Evolutionary conservation across 2,329 filamentous ascomycete species (phyloP).

Genomic region (Aspergillus puulaauensis): DNA sequence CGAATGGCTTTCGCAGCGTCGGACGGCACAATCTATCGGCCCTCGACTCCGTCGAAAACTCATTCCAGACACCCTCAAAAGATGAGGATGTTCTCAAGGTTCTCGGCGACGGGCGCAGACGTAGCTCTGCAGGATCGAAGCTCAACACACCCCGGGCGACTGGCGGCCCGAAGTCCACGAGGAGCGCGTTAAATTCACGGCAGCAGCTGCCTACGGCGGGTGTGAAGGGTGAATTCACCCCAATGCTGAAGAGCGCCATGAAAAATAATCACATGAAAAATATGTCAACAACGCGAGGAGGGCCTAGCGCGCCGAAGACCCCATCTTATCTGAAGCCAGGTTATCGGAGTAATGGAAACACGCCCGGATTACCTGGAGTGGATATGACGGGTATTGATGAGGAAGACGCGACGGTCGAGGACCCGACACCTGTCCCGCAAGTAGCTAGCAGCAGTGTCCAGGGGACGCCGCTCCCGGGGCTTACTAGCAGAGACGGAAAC

Average conservation of each 20-base stretch:
- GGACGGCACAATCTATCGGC: constrained; percentile 42
- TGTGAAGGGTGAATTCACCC: constrained; percentile 79
- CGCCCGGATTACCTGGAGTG: constrained; percentile 71
- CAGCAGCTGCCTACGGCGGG: constrained; percentile 67
- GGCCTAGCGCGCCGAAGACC: constrained; percentile 60
- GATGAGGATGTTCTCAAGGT: constrained; percentile 74
- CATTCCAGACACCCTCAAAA: constrained; percentile 78
- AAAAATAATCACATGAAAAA: constrained; percentile 62
- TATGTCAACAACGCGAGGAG: constrained; percentile 63
- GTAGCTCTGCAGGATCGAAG: constrained; percentile 54
- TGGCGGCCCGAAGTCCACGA: constrained; percentile 46
- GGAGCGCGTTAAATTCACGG: constrained; percentile 63
- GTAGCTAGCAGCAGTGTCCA: constrained; percentile 76
- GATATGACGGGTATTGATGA: constrained; percentile 69
- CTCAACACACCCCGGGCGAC: constrained; percentile 74
- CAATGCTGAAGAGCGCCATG: constrained; percentile 77
- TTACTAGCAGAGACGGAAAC: constrained; percentile 63
- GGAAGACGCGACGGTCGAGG: constrained; percentile 62
- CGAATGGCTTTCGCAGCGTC: constrained; percentile 59
- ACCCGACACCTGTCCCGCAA: constrained; percentile 73
- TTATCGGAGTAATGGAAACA: constrained; percentile 67
- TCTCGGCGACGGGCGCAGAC: constrained; percentile 63
- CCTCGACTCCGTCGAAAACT: constrained; percentile 83
- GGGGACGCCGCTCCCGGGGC: constrained; percentile 75
- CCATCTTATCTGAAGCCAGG: constrained; percentile 64